Percentiles rank a stretch among this genome's conserved stretches.
Evolutionary conservation across 2,329 filamentous ascomycete genomes (phyloP).

Genomic region (Chaetothyriales sp.): DNA sequence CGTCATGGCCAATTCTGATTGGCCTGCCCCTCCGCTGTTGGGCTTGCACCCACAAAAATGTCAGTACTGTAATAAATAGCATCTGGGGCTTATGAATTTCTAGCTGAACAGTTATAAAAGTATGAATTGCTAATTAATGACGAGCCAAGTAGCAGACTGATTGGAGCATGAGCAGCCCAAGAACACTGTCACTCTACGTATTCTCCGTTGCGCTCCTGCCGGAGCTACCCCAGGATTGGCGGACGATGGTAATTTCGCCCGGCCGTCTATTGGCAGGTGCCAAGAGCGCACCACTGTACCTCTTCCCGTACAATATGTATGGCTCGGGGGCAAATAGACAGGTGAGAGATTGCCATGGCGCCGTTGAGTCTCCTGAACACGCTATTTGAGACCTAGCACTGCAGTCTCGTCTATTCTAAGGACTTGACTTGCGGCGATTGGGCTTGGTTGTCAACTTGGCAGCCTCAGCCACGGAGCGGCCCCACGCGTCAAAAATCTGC

Average conservation of each 20-base stretch:
- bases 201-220: neutral
- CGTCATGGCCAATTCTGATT: neutral
- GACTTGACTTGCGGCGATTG: neutral
- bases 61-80: neutral
- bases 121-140: neutral
- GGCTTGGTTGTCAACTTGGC: slow-evolving; percentile 23
- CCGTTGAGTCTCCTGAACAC: neutral
- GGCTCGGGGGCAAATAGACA: neutral
- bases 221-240: neutral
- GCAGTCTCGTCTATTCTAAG: neutral
- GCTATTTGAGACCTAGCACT: neutral
- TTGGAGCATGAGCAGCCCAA: neutral
- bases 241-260: neutral
- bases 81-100: neutral
- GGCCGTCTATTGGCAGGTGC: neutral
- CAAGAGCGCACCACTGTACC: neutral
- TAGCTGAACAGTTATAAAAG: too few species aligned
- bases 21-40: neutral
- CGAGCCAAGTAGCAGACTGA: neutral
- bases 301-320: neutral
- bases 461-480: neutral
- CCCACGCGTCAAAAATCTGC: neutral
- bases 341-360: neutral
- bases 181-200: neutral
- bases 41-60: neutral